Evolutionary conservation across 176 grass and related monocot species (phyloP).

Genomic region (Phoenix dactylifera): DNA sequence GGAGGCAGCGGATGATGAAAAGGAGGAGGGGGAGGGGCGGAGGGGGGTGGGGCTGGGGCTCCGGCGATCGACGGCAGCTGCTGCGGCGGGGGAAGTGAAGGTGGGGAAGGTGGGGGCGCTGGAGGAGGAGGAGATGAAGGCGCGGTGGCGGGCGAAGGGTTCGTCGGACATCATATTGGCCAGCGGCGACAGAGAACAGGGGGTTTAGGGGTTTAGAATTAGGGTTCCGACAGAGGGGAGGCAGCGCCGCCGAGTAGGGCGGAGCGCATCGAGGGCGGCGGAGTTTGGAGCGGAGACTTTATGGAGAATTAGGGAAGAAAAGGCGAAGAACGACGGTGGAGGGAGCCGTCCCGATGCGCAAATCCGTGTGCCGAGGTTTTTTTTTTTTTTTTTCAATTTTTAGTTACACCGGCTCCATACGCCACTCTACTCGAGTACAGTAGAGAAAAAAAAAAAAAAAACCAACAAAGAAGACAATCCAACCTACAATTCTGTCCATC

Average conservation of each 20-base stretch:
- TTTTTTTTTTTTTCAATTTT: too few species aligned
- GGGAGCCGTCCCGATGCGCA: too few species aligned
- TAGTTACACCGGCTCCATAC: too few species aligned
- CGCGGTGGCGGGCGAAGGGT: slow-evolving; percentile 45
- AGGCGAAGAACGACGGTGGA: too few species aligned
- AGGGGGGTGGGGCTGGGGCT: slow-evolving; percentile 45
- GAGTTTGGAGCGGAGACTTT: too few species aligned
- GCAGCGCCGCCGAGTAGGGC: slow-evolving; percentile 11
- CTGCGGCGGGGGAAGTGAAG: slow-evolving; percentile 30
- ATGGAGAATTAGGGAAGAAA: too few species aligned
- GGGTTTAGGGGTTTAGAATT: slow-evolving; percentile 47
- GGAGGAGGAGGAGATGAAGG: slow-evolving; percentile 58
- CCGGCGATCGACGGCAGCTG: slow-evolving; percentile 34
- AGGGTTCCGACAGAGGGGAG: background rate
- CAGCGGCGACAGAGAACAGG: background rate
- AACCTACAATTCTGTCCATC: too few species aligned
- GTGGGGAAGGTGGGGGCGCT: slow-evolving; percentile 54
- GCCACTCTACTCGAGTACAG: too few species aligned
- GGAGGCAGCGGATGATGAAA: background rate
- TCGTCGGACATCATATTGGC: slow-evolving; percentile 55
- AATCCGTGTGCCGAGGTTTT: too few species aligned
- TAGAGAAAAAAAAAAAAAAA: too few species aligned
- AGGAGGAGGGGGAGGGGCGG: slow-evolving; percentile 24
- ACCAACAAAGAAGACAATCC: too few species aligned
- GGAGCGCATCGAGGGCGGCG: background rate